Base-by-base conservation (phyloP, 352 stramenopile genomes). In the Saprolegnia diclina region DNA sequence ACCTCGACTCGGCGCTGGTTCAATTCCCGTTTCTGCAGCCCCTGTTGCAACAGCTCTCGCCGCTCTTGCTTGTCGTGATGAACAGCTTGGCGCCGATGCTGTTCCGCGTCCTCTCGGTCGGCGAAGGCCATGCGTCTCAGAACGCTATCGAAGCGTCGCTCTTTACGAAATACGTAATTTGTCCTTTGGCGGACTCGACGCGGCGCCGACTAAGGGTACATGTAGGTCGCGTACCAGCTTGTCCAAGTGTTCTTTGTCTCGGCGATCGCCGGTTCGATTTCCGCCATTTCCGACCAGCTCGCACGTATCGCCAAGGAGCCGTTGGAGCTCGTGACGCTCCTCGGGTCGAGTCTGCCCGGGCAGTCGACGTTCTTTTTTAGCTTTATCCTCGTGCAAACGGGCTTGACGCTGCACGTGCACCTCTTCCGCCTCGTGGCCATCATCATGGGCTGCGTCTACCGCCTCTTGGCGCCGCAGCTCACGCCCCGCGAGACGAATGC, bases 201-300 rank as follows among this genome's bases (percentile, higher is more conserved):
- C 42, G 42, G 11, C 18, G 42, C 3, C 18, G 38, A 45, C 7
- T 35, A 10, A 48, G 3, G 42, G 18, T 14, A 10, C 24, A 19
- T 19, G 35, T 59, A 59, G 73, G 73, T 92, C 2, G 83, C 78
- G 68, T 86, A 83, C 63, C 84, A 92, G 71, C 75, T 88, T 32
- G 84, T 92, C 66, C 82, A 91, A 71, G 88, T 89, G 77, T 92
- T 92, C 52, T 92, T 92, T 64, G 82, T 92, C 35, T 84, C 84
- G 32, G 79, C 79, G 21, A 74, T 92, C 10, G 81, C 80, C 5
- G 84, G 84, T 3, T 89, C 84, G 16, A 76, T 90, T 24, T 77
- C 82, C 54, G 55, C 78, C 14, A 73, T 92, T 45, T 73, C 88
- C 48, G 79, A 92, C 56, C 80, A 90, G 50, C 80, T 83, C 6